A percentile compares a stretch with the other conserved stretches of the same genome.
Evolutionary conservation across 345 rosid species (phyloP).

Genomic region (Salix arbutifolia): DNA sequence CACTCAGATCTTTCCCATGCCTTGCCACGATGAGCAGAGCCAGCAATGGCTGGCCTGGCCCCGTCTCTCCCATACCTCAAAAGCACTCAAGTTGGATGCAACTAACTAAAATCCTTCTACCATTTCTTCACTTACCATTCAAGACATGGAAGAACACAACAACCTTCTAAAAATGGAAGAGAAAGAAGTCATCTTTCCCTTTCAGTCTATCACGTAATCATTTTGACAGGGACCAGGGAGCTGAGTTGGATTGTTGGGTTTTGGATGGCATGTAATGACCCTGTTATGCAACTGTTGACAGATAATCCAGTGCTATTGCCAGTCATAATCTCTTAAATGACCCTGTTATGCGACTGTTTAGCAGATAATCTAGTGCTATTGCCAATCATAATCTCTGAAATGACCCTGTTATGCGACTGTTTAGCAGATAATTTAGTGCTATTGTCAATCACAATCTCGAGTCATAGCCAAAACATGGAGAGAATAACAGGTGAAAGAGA

Average conservation of each 20-base stretch:
- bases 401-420: no score
- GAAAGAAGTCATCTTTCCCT: not conserved
- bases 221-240: not conserved
- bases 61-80: not conserved
- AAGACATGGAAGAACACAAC: slow-evolving; percentile 18
- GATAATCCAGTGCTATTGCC: no score
- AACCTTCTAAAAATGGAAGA: not conserved
- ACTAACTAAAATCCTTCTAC: slow-evolving; percentile 6
- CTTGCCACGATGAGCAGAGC: not conserved
- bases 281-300: not conserved
- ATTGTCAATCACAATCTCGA: not conserved
- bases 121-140: slow-evolving; percentile 14
- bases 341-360: not conserved
- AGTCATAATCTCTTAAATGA: no score
- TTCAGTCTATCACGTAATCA: not conserved
- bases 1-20: slow-evolving; percentile 15
- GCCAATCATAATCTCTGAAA: no score
- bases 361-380: no score
- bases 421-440: not conserved
- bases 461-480: slow-evolving; percentile 5
- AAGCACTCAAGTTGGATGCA: slow-evolving; percentile 16
- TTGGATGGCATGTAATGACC: not conserved
- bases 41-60: not conserved
- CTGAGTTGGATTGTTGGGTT: not conserved
- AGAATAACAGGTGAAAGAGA: slow-evolving; percentile 14